Evolutionary conservation across 1,139 yeast genomes (phyloP).

Genomic region (Debaryomyces sp.): DNA sequence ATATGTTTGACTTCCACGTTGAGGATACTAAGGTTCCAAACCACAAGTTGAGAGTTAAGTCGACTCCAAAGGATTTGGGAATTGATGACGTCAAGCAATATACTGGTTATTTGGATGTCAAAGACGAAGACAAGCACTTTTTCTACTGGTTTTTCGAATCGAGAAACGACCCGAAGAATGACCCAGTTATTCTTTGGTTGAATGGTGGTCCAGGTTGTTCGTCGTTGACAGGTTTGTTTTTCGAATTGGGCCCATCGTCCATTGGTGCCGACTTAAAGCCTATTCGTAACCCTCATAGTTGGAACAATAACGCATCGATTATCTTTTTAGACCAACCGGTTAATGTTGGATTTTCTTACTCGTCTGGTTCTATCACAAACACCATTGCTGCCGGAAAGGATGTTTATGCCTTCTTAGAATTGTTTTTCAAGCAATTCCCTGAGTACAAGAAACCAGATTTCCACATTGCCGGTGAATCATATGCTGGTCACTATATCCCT

Average conservation of each 20-base stretch:
- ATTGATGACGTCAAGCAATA: constrained; percentile 80
- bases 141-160: constrained; percentile 50
- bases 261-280: constrained; percentile 41
- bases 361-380: constrained; percentile 60
- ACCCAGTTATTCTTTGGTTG: constrained; percentile 49
- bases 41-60: constrained; percentile 64
- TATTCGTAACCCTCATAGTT: constrained; percentile 40
- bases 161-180: constrained; percentile 47
- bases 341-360: constrained; percentile 78
- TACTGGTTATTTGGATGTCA: constrained; percentile 86
- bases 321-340: constrained; percentile 53
- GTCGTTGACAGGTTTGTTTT: constrained; percentile 45
- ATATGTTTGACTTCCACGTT: constrained; percentile 61
- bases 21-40: constrained; percentile 46
- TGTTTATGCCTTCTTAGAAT: constrained; percentile 86
- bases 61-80: constrained; percentile 63
- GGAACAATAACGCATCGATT: constrained; percentile 50
- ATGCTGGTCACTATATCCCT: constrained; percentile 97
- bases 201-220: constrained; percentile 53
- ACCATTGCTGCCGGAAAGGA: constrained; percentile 92
- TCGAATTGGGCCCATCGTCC: constrained; percentile 47
- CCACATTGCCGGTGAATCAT: constrained; percentile 99
- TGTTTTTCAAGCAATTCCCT: constrained; percentile 91
- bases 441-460: constrained; percentile 67
- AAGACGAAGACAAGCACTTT: constrained; percentile 78